Evolutionary conservation across 108 stramenopile genomes (phyloP), one percentile per base, ranked within the genome.

Genomic region (Mayamaea pseudoterrestris): DNA sequence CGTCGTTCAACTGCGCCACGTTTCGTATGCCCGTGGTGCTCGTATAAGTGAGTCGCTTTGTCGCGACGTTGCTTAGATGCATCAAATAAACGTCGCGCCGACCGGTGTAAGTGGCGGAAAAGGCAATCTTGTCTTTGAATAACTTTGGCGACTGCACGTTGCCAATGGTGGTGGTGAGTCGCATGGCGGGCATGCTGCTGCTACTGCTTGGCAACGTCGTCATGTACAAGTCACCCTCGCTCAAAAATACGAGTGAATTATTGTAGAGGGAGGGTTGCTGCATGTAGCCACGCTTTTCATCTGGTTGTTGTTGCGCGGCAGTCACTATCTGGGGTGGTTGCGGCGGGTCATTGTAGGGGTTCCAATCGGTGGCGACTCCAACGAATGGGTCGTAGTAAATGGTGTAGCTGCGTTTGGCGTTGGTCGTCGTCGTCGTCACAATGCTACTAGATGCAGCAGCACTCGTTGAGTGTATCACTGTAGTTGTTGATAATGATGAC

Each of bases 171-270:
- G 64, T 78, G 18, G 81, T 78, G 5, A 83, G 39, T 61, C 68
- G 73, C 41, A 64, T 47, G 23, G 81, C 72, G 3, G 70, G 21
- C 20, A 23, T 17, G 1, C 20, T 25, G 20, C 35, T 56, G 9
- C 21, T 7, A 4, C 28, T 9, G 3, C 28, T 3, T n/a, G n/a
- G n/a, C 1, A 55, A 23, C 36, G 56, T 58, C 23, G 74, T 78
- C 4, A 76, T 30, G 58, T 76, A 83, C 29, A 66, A 57, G 44
- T 78, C 74, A 11, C 81, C 81, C 55, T 83, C 76, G 0, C 57
- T 51, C 12, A 65, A 60, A 68, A 83, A 83, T 31, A 83, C 81
- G 8, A 83, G 21, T 1, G 64, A 55, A 39, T 53, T 34, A 24
- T 73, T 66, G 48, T 70, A 68, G 20, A 78, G 44, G 41, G 65